Base-by-base conservation (phyloP, 495 filamentous ascomycete species). In the Penicillium roqueforti region DNA sequence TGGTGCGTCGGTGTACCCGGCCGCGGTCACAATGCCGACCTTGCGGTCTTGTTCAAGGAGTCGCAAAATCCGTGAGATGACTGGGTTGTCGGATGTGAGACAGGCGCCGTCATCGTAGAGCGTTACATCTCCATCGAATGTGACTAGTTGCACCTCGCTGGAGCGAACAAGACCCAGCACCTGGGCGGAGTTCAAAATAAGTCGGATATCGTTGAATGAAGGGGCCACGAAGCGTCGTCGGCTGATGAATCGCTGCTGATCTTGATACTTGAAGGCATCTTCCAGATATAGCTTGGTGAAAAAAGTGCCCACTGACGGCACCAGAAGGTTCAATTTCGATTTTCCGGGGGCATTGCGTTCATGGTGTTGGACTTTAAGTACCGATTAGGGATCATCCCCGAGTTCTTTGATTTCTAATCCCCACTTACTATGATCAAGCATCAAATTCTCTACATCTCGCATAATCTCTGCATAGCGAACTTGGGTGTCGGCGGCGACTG, bases 91-190 rank as follows among this genome's bases (percentile, higher is more conserved):
- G 2, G 80, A 66, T 31, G 80, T 83, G 38, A 98, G 77, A 55
- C 82, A 88, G 59, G 89, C 76, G 10, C 92, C 95, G 63, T 98
- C 92, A 57, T 96, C 91, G 68, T 97, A 97, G 34, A 98, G 82
- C 6, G 95, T 98, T 11, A 98, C 91, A 62, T 98, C 95, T 66
- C 95, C 95, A 68, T 98, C 93, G 61, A 98, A 97, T 13, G 93
- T 98, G 43, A 95, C 83, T 3, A 98, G 83, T 57, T 91, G 80
- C 7, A 95, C 65, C 11, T 67, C 61, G 40, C 77, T 77, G 14
- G 78, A 67, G 36, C 77, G 81, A 6, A 88, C 83, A 2, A 97
- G 78, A 45, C 88, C 87, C 80, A 96, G 86, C 22, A 96, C 74
- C 72, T 98, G 95, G 44, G 93, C 91, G 25, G 93, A 91, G 73